These are phyloP conservation scores for Sphaerostilbella broomeana DNA, from an alignment of 2,329 filamentous ascomycete genomes.

Conservation along the genomic window DNA sequence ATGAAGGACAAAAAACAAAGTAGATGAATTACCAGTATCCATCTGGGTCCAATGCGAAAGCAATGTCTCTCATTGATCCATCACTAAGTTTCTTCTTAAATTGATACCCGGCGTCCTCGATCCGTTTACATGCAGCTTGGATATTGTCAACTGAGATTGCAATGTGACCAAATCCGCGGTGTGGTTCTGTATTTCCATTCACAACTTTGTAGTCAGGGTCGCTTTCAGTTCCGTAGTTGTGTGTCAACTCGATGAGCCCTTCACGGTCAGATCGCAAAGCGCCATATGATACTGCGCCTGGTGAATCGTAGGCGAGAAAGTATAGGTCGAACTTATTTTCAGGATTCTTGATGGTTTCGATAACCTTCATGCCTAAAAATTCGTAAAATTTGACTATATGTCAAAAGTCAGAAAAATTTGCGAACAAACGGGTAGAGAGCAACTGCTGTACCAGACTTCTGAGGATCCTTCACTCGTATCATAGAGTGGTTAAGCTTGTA, in stretches of 20 bases:
- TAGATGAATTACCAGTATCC: no score
- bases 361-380: slow-evolving; percentile 77
- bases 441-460: slow-evolving; percentile 56
- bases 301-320: slow-evolving; percentile 83
- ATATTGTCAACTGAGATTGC: slow-evolving; percentile 79
- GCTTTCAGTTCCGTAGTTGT: slow-evolving; percentile 82
- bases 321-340: slow-evolving; percentile 93
- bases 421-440: no score
- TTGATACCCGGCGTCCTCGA: slow-evolving; percentile 83
- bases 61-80: slow-evolving; percentile 80
- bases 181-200: slow-evolving; percentile 87
- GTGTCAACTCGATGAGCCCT: slow-evolving; percentile 79
- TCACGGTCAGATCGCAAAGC: slow-evolving; percentile 73
- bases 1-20: no score
- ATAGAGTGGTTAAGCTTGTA: slow-evolving; percentile 92
- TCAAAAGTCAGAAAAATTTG: slow-evolving; percentile 6
- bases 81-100: slow-evolving; percentile 95
- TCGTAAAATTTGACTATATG: slow-evolving; percentile 80
- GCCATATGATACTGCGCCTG: slow-evolving; percentile 65
- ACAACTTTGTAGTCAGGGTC: slow-evolving; percentile 73
- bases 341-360: slow-evolving; percentile 75
- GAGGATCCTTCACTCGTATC: slow-evolving; percentile 92
- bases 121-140: slow-evolving; percentile 79
- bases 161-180: slow-evolving; percentile 78
- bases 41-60: slow-evolving; percentile 84